Base-by-base conservation (phyloP, 495 filamentous ascomycete genomes). In the Penicillium paxilli region DNA sequence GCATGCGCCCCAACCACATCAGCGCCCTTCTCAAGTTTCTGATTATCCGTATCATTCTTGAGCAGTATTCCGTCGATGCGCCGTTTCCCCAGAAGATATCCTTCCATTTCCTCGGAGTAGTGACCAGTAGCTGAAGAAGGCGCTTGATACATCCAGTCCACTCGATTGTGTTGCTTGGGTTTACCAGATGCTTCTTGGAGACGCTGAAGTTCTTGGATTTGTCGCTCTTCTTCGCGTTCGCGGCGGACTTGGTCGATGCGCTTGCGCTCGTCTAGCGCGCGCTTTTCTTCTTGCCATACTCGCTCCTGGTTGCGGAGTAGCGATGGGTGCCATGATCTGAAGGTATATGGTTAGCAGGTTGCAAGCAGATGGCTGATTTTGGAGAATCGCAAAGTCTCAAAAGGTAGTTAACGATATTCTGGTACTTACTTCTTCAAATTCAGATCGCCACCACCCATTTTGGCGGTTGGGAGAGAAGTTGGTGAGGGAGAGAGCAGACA, bases 81-180 rank as follows among this genome's bases (percentile, higher is more conserved):
- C 42, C 94, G 78, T 73, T 96, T 98, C 11, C 94, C 94, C 14
- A 98, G 79, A 6, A 98, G 71, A 65, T 96, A 98, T 7, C 89
- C 91, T 61, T 98, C 94, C 81, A 88, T 91, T 70, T 98, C 95
- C 66, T 96, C 92, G 1, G 87, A 87, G 51, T 90, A 91, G 44
- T 91, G 90, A 19, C 79, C 82, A 58, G 87, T 86, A 22, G 89
- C 90, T 58, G 83, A 85, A 30, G 88, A 87, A 8, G 94, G 91
- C 1, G 92, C 94, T 59, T 84, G 78, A 72, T 98, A 98, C 90
- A 98, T 96, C 89, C 95, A 98, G 62, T 98, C 93, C 17, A 98
- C 94, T 11, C 91, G 83, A 56, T 91, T 85, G 2, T 85, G 65
- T 28, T 83, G 81, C 52, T 84, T 87, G 52, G 81, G 80, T 16